These are phyloP conservation scores for Gaeumannomyces sp. DNA, from an alignment of 2,329 filamentous ascomycete genomes.

Conservation along the genomic window DNA sequence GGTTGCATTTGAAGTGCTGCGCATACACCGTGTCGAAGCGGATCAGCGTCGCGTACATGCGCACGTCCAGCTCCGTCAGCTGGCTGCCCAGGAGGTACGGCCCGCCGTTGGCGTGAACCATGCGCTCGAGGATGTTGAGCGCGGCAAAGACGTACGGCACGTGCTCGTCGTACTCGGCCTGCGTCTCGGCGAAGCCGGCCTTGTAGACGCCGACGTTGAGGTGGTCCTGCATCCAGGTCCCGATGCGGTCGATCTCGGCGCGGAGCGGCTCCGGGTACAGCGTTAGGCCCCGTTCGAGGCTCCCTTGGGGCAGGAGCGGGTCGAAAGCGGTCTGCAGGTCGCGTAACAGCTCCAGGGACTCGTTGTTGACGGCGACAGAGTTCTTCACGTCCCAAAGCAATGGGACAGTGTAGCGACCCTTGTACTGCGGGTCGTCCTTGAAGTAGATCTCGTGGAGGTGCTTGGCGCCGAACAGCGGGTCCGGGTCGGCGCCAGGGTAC, in stretches of 20 bases:
- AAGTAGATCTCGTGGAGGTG: conserved; percentile 60
- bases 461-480: conserved; percentile 50
- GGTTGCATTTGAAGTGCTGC: conserved; percentile 62
- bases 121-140: conserved; percentile 51
- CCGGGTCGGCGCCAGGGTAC: conserved; percentile 54
- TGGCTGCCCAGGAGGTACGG: conserved; percentile 49
- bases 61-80: conserved; percentile 54
- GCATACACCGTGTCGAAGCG: conserved; percentile 56
- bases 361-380: conserved; percentile 53
- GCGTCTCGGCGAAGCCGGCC: conserved; percentile 50
- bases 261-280: conserved; percentile 47
- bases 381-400: conserved; percentile 56
- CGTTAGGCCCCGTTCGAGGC: conserved; percentile 31
- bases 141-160: conserved; percentile 51
- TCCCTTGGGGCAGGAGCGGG: conserved; percentile 32
- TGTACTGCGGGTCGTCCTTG: conserved; percentile 51
- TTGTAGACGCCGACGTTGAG: conserved; percentile 57
- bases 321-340: conserved; percentile 53
- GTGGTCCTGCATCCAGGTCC: conserved; percentile 47
- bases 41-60: conserved; percentile 51
- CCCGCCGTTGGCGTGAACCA: conserved; percentile 27
- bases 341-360: conserved; percentile 51
- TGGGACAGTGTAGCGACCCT: conserved; percentile 55
- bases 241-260: conserved; percentile 43
- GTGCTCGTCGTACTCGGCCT: conserved; percentile 49